These are phyloP conservation scores for Ganoderma lucidum DNA, from an alignment of 1,284 basidiomycete genomes.

Conservation along the genomic window DNA sequence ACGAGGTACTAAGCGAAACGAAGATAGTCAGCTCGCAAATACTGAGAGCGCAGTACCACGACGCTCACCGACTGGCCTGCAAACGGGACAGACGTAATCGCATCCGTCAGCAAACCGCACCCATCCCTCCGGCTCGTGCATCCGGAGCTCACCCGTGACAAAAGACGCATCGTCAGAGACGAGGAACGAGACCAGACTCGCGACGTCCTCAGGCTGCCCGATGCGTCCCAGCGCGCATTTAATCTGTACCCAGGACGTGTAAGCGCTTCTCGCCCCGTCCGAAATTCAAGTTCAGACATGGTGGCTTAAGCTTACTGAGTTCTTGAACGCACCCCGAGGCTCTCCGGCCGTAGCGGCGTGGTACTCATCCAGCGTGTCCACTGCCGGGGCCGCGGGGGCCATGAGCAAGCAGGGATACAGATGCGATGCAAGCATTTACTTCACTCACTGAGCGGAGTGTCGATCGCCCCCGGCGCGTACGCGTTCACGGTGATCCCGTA, in stretches of 20 bases:
- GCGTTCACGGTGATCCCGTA: conserved; percentile 35
- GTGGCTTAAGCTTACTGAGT: not conserved
- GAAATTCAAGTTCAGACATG: too few relatives aligned
- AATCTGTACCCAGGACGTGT: not conserved
- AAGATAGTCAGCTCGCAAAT: not conserved
- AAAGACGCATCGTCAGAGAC: conserved; percentile 42
- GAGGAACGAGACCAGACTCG: conserved; percentile 47
- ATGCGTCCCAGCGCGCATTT: conserved; percentile 22
- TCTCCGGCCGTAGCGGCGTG: not conserved
- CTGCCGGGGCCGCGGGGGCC: not conserved
- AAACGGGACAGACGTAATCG: not conserved
- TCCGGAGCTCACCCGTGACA: conserved; percentile 41
- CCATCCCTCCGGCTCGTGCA: not conserved
- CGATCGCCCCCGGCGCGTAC: conserved; percentile 33
- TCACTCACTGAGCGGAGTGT: conserved; percentile 28
- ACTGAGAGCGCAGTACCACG: too few relatives aligned
- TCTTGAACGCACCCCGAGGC: not conserved
- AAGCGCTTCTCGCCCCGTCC: not conserved
- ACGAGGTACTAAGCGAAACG: conserved; percentile 15
- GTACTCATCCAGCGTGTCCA: not conserved
- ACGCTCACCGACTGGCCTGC: conserved; percentile 12
- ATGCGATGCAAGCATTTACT: not conserved
- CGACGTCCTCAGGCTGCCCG: conserved; percentile 43
- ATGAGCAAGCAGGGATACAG: not conserved
- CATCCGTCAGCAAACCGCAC: too few relatives aligned